Percentiles rank a stretch among this genome's conserved stretches.
These are phyloP conservation scores for Cytospora piceae DNA, from an alignment of 2,329 filamentous ascomycete species.

Conservation along the genomic window DNA sequence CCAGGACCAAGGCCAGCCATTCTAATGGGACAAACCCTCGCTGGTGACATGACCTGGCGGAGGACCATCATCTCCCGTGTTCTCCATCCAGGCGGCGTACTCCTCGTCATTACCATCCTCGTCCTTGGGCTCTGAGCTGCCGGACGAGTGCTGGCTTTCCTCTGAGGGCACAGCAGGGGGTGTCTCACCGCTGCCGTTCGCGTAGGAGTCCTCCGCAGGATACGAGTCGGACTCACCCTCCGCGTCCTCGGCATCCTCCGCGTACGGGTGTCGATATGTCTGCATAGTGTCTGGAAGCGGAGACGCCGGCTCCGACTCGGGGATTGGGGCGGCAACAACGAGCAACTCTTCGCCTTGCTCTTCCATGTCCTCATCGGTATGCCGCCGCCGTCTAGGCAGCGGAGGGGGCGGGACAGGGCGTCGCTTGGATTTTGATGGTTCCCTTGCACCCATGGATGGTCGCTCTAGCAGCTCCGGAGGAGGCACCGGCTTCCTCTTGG, in stretches of 20 bases:
- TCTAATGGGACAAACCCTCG: constrained; percentile 17
- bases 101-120: constrained; percentile 51
- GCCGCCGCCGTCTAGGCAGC: constrained; percentile 51
- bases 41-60: constrained; percentile 9
- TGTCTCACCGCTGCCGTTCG: constrained; percentile 9
- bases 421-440: constrained; percentile 32
- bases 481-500: constrained; percentile 67
- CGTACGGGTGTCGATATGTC: constrained; percentile 40
- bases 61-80: constrained; percentile 28
- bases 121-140: constrained; percentile 1
- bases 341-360: constrained; percentile 55
- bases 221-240: constrained; percentile 32
- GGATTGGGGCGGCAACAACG: constrained; percentile 64
- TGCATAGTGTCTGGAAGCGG: constrained; percentile 47
- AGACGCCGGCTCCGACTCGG: constrained; percentile 62
- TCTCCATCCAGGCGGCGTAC: constrained; percentile 31
- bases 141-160: not conserved
- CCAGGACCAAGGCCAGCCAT: not conserved
- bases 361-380: constrained; percentile 42
- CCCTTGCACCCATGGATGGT: constrained; percentile 24
- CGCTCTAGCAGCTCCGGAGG: constrained; percentile 39
- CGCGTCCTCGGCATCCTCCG: constrained; percentile 40
- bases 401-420: constrained; percentile 48
- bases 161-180: constrained; percentile 23
- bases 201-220: constrained; percentile 7